Evolutionary conservation across 257 asterid genomes (phyloP), one percentile per base, ranked within the genome.

Genomic region (Catharanthus roseus): DNA sequence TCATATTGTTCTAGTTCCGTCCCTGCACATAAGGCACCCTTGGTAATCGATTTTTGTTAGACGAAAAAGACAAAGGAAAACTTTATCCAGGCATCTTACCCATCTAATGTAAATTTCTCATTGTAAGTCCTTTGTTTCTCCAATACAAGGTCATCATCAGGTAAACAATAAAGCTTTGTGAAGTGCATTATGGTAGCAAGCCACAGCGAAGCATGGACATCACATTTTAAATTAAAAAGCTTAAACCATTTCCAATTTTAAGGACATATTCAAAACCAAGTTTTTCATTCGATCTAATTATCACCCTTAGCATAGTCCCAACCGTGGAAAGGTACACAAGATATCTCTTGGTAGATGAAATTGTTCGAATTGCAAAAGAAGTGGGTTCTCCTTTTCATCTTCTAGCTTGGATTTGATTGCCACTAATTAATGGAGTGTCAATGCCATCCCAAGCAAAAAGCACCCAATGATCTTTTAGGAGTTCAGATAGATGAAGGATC

Each of bases 401-500:
- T 89, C 93, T 47, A 87, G 85, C 78, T 80, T 85, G 60, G 88
- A 45, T 67, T 79, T 82, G 74, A 89, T 72, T 72, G 82, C 60
- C 73, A 72, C 68, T 21, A 96, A n/a, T n/a, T n/a, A n/a, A 90
- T 10, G 95, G 95, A 68, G 89, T 65, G 69, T 93, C 98, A 41
- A 90, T 87, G 68, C 96, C 98, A 86, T 93, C 96, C 98, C 98
- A 93, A 77, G 85, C 81, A 77, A 77, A 90, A 72, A 93, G 82
- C 82, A 88, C 76, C 91, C 88, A 84, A 39, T 84, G 84, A 74
- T 82, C 85, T 73, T 82, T 79, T 72, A 74, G 78, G 58, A 76
- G 83, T 79, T 86, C 82, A 75, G 77, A 77, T 57, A 80, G 39
- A 78, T 93, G 87, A 74, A 90, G 75, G 82, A 93, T 84, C 98